Base-by-base conservation (phyloP, 805 yeast species). In the Candida wancherniae region DNA sequence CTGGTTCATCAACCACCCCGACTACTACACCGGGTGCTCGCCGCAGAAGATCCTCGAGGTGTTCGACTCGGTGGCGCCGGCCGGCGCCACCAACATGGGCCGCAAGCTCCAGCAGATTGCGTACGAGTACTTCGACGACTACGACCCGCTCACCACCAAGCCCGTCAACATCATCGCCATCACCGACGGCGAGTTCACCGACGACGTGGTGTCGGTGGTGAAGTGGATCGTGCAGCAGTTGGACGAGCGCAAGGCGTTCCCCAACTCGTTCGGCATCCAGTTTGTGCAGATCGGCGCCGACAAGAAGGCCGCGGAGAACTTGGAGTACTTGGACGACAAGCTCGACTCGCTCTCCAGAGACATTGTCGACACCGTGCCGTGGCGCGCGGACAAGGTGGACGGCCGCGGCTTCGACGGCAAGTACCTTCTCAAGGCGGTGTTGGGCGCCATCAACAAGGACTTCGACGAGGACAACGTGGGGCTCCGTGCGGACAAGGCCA, bases 241-340 rank as follows among this genome's bases (percentile, higher is more conserved):
- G 33, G 46, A 39, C 5, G 23, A 18, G 12, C 30, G 24, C 5
- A 28, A 29, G 9, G 39, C 42, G 6, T 26, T 34, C 26, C 42
- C 39, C 21, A 39, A 42, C 20, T 31, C 37, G n/a, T 33, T 42
- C 20, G 42, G 42, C 6, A 35, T 42, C 12, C 44, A 42, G 19
- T 37, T 42, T 20, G 27, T 42, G n/a, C 46, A 42, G 25, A 37
- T 42, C 10, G 46, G 46, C 1, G 39, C 44, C 5, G 41, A 39
- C 23, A 13, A 16, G n/a, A 35, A 37, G 14, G 44, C 46, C 8
- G 25, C 20, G 11, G 22, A 15, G 12, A 33, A 29, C 17, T 33
- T 42, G 9, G 34, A 27, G n/a, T 28, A 31, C 8, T 31, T 42
- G 33, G 45, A 39, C 15, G 42, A 36, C 24, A 28, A 28, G 9